These are phyloP conservation scores for Dictyostelium intermedium DNA, from an alignment of 78 protist genomes.

Conservation along the genomic window DNA sequence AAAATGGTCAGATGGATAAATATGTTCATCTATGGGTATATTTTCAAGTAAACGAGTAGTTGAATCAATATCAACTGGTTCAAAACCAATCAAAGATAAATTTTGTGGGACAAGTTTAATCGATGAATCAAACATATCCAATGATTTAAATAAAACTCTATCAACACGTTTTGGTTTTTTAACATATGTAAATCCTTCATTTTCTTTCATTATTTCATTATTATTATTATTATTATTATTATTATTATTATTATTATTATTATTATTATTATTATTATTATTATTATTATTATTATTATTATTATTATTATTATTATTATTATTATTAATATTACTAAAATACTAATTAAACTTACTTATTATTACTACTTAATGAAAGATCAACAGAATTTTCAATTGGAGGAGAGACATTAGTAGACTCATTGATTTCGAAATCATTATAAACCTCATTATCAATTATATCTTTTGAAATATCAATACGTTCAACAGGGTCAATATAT, in stretches of 20 bases:
- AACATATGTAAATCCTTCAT: conserved; percentile 13
- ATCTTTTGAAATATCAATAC: conserved; percentile 14
- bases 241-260: conserved; percentile 2
- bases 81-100: neutral
- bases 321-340: no score
- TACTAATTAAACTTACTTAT: no score
- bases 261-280: conserved; percentile 7
- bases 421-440: neutral
- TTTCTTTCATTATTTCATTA: neutral
- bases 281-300: neutral
- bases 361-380: neutral
- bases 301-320: neutral
- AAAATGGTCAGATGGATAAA: conserved; percentile 66
- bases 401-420: neutral
- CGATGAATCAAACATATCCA: neutral
- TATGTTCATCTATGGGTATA: neutral
- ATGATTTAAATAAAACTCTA: conserved; percentile 25
- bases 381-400: neutral
- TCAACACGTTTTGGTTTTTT: conserved; percentile 31
- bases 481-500: neutral
- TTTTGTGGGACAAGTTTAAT: neutral
- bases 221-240: neutral
- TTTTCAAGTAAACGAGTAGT: neutral
- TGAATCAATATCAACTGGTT: conserved; percentile 3
- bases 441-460: neutral